A percentile compares a stretch with the other conserved stretches of the same genome.
These are phyloP conservation scores for Didymella arachidicola DNA, from an alignment of 2,329 filamentous ascomycete genomes.

Conservation along the genomic window DNA sequence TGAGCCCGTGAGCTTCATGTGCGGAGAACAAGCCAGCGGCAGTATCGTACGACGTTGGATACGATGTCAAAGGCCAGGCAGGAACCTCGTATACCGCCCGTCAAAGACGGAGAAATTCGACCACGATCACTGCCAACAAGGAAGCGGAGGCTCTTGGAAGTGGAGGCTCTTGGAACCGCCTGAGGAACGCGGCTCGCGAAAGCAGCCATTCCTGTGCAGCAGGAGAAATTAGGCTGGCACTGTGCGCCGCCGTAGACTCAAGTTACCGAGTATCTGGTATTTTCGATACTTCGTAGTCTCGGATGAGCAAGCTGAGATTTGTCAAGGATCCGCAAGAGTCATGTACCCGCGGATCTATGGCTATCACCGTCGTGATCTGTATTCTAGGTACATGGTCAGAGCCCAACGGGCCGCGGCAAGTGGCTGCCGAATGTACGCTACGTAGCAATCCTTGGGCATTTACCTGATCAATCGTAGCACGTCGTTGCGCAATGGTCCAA, in stretches of 20 bases:
- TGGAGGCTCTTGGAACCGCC: slow-evolving; percentile 2
- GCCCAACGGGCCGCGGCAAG: slow-evolving; percentile 11
- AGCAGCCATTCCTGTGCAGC: slow-evolving; percentile 10
- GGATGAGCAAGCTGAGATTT: slow-evolving; percentile 14
- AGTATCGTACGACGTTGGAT: background rate
- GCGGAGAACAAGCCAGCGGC: background rate
- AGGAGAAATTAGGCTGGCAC: slow-evolving; percentile 4
- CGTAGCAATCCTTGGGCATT: background rate
- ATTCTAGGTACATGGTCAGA: slow-evolving; percentile 4
- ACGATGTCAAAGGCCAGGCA: background rate
- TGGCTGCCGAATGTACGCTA: slow-evolving; percentile 6
- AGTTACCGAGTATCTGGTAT: slow-evolving; percentile 18
- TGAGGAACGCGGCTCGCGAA: slow-evolving; percentile 14
- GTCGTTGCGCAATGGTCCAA: background rate
- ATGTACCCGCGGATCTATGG: slow-evolving; percentile 12
- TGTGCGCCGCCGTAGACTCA: slow-evolving; percentile 8
- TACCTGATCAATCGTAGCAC: background rate
- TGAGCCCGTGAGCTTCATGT: background rate
- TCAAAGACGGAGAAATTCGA: background rate
- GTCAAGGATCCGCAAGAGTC: slow-evolving; percentile 11
- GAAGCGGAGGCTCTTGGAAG: background rate
- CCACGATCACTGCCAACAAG: slow-evolving; percentile 4
- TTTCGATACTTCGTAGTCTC: slow-evolving; percentile 19
- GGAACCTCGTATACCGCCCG: background rate
- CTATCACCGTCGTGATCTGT: slow-evolving; percentile 10